These are phyloP conservation scores for Ceratobasidium sp. DNA, from an alignment of 1,284 basidiomycete species.

Conservation along the genomic window DNA sequence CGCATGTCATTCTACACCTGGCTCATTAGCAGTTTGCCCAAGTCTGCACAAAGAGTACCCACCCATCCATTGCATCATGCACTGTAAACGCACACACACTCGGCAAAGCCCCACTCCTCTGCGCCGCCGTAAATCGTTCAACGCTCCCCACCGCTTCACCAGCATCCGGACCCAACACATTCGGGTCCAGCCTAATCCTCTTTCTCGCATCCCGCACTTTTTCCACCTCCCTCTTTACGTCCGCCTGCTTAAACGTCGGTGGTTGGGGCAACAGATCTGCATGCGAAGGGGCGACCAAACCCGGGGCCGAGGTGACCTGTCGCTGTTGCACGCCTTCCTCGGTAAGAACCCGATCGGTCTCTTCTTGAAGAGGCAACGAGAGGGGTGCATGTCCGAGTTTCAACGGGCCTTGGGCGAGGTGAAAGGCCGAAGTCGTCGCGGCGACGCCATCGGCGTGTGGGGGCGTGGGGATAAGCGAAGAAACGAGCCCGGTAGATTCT, in stretches of 20 bases:
- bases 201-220: conserved; percentile 90
- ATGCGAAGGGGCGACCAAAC: conserved; percentile 65
- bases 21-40: conserved; percentile 1
- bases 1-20: conserved; percentile 77
- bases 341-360: conserved; percentile 75
- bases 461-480: conserved; percentile 74
- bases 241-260: conserved; percentile 83
- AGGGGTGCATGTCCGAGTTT: conserved; percentile 87
- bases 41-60: conserved; percentile 53
- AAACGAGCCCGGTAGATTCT: conserved; percentile 82
- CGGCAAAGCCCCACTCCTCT: conserved; percentile 75
- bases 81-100: conserved; percentile 94
- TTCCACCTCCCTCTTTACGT: conserved; percentile 93
- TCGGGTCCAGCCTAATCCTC: conserved; percentile 86
- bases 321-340: conserved; percentile 52
- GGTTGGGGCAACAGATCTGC: conserved; percentile 83
- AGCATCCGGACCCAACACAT: conserved; percentile 57
- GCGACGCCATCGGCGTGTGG: conserved; percentile 56
- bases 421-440: conserved; percentile 75
- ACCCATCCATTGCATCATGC: conserved; percentile 92
- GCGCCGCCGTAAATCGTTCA: conserved; percentile 64
- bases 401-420: conserved; percentile 75
- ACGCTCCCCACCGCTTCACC: conserved; percentile 42
- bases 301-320: conserved; percentile 21
- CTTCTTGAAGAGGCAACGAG: conserved; percentile 78